Conservation (phyloP, 179 eudicot species). For the Heliamphora pulchella region DNA sequence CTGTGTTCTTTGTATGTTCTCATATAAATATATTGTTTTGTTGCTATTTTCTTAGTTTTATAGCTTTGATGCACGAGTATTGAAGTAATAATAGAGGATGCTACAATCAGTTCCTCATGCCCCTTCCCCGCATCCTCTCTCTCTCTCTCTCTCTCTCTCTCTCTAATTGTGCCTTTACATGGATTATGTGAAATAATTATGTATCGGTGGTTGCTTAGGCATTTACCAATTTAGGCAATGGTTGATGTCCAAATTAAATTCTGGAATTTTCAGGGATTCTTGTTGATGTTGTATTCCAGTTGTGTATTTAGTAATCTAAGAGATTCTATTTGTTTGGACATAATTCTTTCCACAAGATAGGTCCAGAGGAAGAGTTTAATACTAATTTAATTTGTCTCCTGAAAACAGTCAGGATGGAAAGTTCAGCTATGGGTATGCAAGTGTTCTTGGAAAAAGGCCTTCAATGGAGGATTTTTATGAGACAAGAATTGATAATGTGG, state of each 20-base stretch:
- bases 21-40: not conserved
- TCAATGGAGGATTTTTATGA: slow-evolving; percentile 99
- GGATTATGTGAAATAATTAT: not conserved
- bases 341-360: not conserved
- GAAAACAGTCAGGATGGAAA: slow-evolving; percentile 74
- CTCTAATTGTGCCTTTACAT: not conserved
- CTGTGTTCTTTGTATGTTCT: not conserved
- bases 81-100: not conserved
- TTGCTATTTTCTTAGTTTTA: slow-evolving; percentile 4
- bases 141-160: not conserved
- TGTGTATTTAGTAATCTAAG: not conserved
- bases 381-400: not conserved
- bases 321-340: not conserved
- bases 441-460: slow-evolving; percentile 96
- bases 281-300: not conserved
- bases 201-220: not conserved
- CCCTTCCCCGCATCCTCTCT: not conserved
- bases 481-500: slow-evolving; percentile 92
- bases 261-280: not conserved
- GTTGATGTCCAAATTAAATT: not conserved
- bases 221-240: not conserved
- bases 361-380: slow-evolving; percentile 9
- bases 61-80: not conserved
- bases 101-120: not conserved
- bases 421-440: slow-evolving; percentile 96